Percentiles rank a stretch among this genome's conserved stretches.
Conservation (phyloP, 345 rosid species). For the Melaleuca quinquenervia region DNA sequence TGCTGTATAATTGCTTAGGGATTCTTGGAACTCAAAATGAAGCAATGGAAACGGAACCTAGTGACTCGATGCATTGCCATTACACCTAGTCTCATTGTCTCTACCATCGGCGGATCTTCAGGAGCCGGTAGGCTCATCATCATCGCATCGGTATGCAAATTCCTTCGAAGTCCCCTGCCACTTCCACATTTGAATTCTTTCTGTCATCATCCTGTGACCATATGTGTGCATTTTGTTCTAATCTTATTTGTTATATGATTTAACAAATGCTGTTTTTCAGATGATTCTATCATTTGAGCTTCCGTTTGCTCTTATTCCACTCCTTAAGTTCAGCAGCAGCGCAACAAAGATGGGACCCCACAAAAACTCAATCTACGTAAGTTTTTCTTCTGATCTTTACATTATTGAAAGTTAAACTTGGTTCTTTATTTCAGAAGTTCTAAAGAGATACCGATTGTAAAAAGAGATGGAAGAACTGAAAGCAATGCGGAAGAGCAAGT, state of each 20-base stretch:
- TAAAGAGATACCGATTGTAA: slow-evolving; percentile 14
- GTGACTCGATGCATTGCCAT: slow-evolving; percentile 57
- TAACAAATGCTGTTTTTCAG: slow-evolving; percentile 14
- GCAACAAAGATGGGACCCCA: slow-evolving; percentile 67
- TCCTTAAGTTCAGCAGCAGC: slow-evolving; percentile 62
- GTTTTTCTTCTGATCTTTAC: not conserved
- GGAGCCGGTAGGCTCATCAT: slow-evolving; percentile 53
- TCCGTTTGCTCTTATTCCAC: slow-evolving; percentile 57
- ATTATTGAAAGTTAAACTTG: not conserved
- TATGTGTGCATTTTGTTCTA: slow-evolving; percentile 22
- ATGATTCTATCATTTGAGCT: slow-evolving; percentile 41
- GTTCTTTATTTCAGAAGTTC: not conserved
- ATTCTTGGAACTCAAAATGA: slow-evolving; percentile 53
- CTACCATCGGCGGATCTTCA: slow-evolving; percentile 45
- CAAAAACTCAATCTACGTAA: slow-evolving; percentile 32
- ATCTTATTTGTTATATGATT: slow-evolving; percentile 13
- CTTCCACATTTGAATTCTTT: slow-evolving; percentile 4
- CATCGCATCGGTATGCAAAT: slow-evolving; percentile 45
- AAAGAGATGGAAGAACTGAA: slow-evolving; percentile 7
- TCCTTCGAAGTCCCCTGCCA: not conserved
- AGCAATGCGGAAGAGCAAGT: not conserved
- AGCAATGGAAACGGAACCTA: slow-evolving; percentile 43
- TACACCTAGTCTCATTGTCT: slow-evolving; percentile 45
- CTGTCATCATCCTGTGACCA: slow-evolving; percentile 17
- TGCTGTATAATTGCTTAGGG: slow-evolving; percentile 46